Conservation (phyloP, 2,329 filamentous ascomycete genomes). For the Xylaria sp. region DNA sequence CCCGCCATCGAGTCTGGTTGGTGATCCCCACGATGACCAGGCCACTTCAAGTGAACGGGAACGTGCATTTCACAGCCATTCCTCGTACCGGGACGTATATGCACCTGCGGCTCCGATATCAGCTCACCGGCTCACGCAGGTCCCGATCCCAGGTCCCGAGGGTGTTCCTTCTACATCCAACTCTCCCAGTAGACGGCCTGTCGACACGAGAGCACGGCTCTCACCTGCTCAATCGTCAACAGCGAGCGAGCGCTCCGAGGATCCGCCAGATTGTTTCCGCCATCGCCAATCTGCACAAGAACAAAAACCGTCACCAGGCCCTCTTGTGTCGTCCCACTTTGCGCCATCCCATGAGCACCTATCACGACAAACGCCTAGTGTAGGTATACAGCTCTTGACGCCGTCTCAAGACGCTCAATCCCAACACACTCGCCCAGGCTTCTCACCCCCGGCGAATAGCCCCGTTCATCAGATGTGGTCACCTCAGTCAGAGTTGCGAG, state of each 20-base stretch:
- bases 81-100: conserved; percentile 41
- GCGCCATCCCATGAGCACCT: conserved; percentile 31
- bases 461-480: conserved; percentile 40
- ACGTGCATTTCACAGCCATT: conserved; percentile 36
- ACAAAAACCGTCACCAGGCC: conserved; percentile 35
- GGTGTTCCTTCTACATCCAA: conserved; percentile 31
- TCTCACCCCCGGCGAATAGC: conserved; percentile 36
- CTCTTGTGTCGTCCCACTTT: conserved; percentile 36
- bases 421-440: conserved; percentile 36
- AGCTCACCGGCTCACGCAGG: conserved; percentile 38
- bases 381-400: conserved; percentile 39
- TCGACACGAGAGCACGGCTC: conserved; percentile 35
- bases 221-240: conserved; percentile 41
- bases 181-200: conserved; percentile 36
- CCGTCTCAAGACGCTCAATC: conserved; percentile 36
- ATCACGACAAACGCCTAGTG: conserved; percentile 34
- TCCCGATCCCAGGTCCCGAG: conserved; percentile 37
- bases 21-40: conserved; percentile 38
- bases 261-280: conserved; percentile 38
- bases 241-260: conserved; percentile 40
- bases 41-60: conserved; percentile 39
- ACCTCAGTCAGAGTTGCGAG: conserved; percentile 42
- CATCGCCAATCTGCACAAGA: conserved; percentile 39
- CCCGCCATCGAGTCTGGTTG: conserved; percentile 45
- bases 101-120: conserved; percentile 36